Base-by-base conservation (phyloP, 495 filamentous ascomycete species). In the Haplographium delicatum region DNA sequence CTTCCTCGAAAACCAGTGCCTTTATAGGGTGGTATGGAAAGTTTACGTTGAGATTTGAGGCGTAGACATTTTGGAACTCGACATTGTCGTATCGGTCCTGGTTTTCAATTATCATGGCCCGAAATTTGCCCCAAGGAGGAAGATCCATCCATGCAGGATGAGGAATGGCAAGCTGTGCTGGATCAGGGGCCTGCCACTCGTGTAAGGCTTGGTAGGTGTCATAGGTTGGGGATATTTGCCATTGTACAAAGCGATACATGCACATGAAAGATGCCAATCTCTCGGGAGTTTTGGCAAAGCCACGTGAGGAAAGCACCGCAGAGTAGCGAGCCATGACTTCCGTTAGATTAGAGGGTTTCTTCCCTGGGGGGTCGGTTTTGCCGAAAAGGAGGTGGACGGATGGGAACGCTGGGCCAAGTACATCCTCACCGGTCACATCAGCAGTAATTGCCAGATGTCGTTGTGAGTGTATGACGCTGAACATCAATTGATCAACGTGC, bases 101-200 rank as follows among this genome's bases (percentile, higher is more conserved):
- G 31, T 58, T 59, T 19, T 58, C 39, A 27, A 66, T 65, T 53
- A 70, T 47, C 41, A 56, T 59, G 22, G 61, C 65, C 16, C 63
- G 53, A 42, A 66, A 55, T 31, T 59, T 47, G 8, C 53, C 50
- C 60, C 57, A 63, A 9, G 63, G 56, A 23, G 62, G 52, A 11
- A 60, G 54, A 56, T 66, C 65, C 47, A 68, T 64, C 61, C 61
- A 67, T 10, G 57, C 54, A 7, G 54, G 58, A 39, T 67, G 67
- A 1, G 58, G 45, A 31, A 60, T 59, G 11, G 38, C 34, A 15
- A 60, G 48, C 40, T 67, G 61, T 25, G 42, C 60, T 8, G 53
- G 45, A 7, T 44, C 44, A 2, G 63, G 61, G 6, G 54, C 42
- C 37, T 62, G 52, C 45, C 62, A 61, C 15, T 56, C 52, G 24